phyloP scores from a whole-genome alignment of 2,329 filamentous ascomycete genomes.

The Aspergillus sp. region DNA sequence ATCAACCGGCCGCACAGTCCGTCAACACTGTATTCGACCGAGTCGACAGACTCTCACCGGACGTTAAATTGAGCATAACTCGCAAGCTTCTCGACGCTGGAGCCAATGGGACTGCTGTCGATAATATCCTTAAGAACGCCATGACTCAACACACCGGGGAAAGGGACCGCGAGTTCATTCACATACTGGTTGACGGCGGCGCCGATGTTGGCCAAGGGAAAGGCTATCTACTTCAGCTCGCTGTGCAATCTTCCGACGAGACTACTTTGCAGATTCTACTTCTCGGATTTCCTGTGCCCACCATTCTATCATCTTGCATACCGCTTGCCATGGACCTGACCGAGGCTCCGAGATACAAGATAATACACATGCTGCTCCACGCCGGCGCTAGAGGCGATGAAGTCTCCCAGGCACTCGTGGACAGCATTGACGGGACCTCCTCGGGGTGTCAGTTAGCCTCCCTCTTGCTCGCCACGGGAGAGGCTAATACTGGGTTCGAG shows the following conservation, averaged over 20 bases:
- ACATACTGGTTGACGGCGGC: not conserved
- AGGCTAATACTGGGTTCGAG: conserved; percentile 4
- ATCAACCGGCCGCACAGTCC: not conserved
- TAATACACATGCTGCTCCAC: conserved; percentile 5
- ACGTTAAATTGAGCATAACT: not conserved
- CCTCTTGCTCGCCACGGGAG: not conserved
- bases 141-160: not conserved
- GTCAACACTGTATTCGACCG: conserved; percentile 4
- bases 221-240: not conserved
- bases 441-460: not conserved
- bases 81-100: conserved; percentile 7
- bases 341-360: not conserved
- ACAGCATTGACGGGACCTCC: conserved; percentile 1
- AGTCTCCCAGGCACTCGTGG: conserved; percentile 4
- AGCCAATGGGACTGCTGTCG: not conserved
- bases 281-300: conserved; percentile 3
- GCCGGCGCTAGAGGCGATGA: conserved; percentile 5
- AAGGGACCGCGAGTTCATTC: conserved; percentile 3
- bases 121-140: not conserved
- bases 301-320: not conserved
- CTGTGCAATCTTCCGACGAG: not conserved
- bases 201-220: conserved; percentile 7
- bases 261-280: conserved; percentile 2
- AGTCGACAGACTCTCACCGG: not conserved
- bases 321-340: not conserved